These are phyloP conservation scores for Jamesozyma piceae DNA, from an alignment of 805 yeast genomes.

Conservation along the genomic window DNA sequence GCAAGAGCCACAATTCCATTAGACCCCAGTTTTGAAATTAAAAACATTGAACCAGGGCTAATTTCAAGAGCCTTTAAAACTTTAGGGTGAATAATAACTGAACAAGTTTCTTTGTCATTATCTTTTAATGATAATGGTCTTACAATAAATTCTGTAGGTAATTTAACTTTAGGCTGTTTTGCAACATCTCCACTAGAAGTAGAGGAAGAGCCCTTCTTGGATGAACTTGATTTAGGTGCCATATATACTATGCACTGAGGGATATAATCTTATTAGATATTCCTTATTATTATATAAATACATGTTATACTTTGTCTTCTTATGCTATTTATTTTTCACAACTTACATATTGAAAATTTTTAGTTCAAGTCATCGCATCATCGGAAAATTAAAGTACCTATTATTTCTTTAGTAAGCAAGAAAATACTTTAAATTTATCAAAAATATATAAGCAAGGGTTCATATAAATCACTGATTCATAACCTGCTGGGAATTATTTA, in stretches of 20 bases:
- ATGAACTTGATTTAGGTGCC: slow-evolving; percentile 24
- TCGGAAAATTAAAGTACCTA: no score
- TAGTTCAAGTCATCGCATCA: not conserved
- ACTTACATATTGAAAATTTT: not conserved
- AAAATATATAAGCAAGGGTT: not conserved
- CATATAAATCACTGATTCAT: no score
- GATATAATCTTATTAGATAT: not conserved
- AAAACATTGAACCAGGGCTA: slow-evolving; percentile 37
- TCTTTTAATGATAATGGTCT: slow-evolving; percentile 28
- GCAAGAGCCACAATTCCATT: slow-evolving; percentile 40
- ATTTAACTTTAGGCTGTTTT: slow-evolving; percentile 26
- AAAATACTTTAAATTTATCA: no score
- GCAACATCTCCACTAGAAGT: slow-evolving; percentile 12
- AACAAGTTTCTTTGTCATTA: slow-evolving; percentile 28
- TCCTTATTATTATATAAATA: not conserved
- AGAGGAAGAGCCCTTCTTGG: slow-evolving; percentile 23
- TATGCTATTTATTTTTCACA: not conserved
- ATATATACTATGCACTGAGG: slow-evolving; percentile 6
- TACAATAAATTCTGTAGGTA: slow-evolving; percentile 33
- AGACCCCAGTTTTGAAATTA: slow-evolving; percentile 38
- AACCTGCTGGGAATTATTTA: no score
- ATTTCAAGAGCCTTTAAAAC: slow-evolving; percentile 41
- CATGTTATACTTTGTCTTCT: no score
- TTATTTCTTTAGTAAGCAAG: no score
- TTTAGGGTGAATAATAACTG: slow-evolving; percentile 35